Evolutionary conservation across 805 yeast species (phyloP), one percentile per base, ranked within the genome.

Genomic region (Wickerhamiella hasegawae): DNA sequence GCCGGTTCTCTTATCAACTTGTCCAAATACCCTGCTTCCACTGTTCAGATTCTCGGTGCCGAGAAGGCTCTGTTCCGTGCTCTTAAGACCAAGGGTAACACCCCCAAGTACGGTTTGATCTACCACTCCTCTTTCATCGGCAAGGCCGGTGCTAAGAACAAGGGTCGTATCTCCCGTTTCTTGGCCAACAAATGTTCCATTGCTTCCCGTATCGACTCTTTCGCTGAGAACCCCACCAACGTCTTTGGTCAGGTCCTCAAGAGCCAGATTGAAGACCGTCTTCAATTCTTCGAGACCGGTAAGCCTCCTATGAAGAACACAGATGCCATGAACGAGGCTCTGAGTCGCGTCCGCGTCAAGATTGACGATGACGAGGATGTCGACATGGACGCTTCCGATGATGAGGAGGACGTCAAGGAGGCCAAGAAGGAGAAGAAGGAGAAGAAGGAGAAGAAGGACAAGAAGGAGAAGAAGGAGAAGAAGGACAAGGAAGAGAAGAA

Each of bases 61-160:
- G 98, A 90, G 67, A 90, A 90, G 73, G 98, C 98, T 29, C 69
- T 90, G 42, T 90, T 90, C 73, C 78, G 98, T 68, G 98, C 98
- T 43, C 74, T 90, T 55, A 90, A 90, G 70, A 90, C 98, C 40
- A 90, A 90, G 64, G 95, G 85, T 53, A 94, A 90, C 61, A 90
- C 98, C 43, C 98, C 98, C 56, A 90, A 90, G 62, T 90, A 90
- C 57, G 98, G 98, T 67, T 68, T 90, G 52, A 69, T 90, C 49
- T 90, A 90, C 68, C 97, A 90, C 58, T 94, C 97, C 39, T 82
- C 95, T 21, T 69, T 90, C 45, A 92, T 90, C 48, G 98, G 98
- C 46, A 95, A 87, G 69, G 98, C 98, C 40, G 71, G 93, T 34
- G 95, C 95, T 63, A 80, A 80, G 64, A 90, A 90, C 68, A 90